Evolutionary conservation across 164 flowering plant species (phyloP).

Genomic region (Taxillus chinensis): DNA sequence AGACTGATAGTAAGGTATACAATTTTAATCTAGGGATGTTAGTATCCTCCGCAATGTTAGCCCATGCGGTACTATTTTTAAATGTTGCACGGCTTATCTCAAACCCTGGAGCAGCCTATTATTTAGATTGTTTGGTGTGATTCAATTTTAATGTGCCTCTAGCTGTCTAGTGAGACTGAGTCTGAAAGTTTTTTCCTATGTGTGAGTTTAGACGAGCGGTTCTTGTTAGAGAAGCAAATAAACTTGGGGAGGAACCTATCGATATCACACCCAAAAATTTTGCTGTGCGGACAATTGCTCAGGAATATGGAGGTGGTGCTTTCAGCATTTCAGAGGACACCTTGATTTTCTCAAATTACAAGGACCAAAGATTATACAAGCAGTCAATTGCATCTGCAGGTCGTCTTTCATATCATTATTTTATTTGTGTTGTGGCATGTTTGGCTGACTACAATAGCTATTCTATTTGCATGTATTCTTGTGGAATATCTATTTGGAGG

Average conservation of each 20-base stretch:
- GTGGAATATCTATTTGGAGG: too few species aligned
- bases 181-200: background rate
- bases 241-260: slow-evolving; percentile 38
- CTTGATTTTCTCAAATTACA: slow-evolving; percentile 71
- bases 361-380: slow-evolving; percentile 85
- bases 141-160: background rate
- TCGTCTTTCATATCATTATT: slow-evolving; percentile 4
- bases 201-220: slow-evolving; percentile 46
- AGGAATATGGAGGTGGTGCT: slow-evolving; percentile 93
- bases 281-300: slow-evolving; percentile 65
- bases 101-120: too few species aligned
- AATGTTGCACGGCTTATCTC: too few species aligned
- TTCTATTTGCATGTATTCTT: too few species aligned
- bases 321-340: slow-evolving; percentile 51
- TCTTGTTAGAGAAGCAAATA: slow-evolving; percentile 56
- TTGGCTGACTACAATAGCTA: too few species aligned
- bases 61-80: too few species aligned
- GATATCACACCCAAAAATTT: slow-evolving; percentile 75
- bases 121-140: background rate
- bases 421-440: background rate
- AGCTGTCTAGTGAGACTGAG: background rate
- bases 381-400: slow-evolving; percentile 48
- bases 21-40: too few species aligned
- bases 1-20: too few species aligned
- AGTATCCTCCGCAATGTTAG: too few species aligned